Conservation (phyloP, 495 filamentous ascomycete genomes). For the Podospora australis region DNA sequence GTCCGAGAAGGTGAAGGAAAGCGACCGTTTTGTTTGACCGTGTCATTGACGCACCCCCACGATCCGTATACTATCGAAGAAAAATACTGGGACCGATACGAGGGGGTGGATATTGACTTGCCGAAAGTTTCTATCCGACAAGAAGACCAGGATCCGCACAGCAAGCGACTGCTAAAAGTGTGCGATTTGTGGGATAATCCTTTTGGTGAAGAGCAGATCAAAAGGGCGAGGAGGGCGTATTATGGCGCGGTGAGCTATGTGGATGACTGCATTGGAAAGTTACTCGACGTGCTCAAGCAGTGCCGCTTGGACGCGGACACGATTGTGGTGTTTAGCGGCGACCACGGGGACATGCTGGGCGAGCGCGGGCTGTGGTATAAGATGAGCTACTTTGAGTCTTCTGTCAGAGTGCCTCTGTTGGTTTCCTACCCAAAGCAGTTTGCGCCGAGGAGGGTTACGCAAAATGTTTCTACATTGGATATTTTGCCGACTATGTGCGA, state of each 20-base stretch:
- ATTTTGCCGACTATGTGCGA: constrained; percentile 79
- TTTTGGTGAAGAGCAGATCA: constrained; percentile 72
- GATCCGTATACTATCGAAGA: constrained; percentile 86
- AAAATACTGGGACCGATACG: constrained; percentile 85
- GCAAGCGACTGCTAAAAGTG: constrained; percentile 69
- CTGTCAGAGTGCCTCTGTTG: constrained; percentile 74
- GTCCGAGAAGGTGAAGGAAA: constrained; percentile 56
- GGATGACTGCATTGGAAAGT: constrained; percentile 76
- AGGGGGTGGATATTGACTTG: constrained; percentile 74
- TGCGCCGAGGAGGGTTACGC: constrained; percentile 56
- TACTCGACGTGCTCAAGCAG: constrained; percentile 63
- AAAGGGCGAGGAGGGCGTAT: constrained; percentile 73
- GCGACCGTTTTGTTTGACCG: constrained; percentile 78
- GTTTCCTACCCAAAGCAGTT: constrained; percentile 65
- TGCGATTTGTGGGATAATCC: constrained; percentile 73
- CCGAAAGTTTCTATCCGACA: constrained; percentile 68
- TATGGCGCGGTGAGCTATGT: constrained; percentile 86
- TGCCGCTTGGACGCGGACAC: constrained; percentile 74
- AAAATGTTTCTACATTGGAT: constrained; percentile 82
- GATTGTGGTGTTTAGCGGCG: constrained; percentile 79
- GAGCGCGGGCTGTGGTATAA: constrained; percentile 91
- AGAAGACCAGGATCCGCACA: constrained; percentile 75
- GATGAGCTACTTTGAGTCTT: constrained; percentile 85
- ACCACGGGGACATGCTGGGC: constrained; percentile 90
- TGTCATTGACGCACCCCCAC: constrained; percentile 83